Evolutionary conservation across 2,329 filamentous ascomycete species (phyloP).

Genomic region (Camillea tinctor): DNA sequence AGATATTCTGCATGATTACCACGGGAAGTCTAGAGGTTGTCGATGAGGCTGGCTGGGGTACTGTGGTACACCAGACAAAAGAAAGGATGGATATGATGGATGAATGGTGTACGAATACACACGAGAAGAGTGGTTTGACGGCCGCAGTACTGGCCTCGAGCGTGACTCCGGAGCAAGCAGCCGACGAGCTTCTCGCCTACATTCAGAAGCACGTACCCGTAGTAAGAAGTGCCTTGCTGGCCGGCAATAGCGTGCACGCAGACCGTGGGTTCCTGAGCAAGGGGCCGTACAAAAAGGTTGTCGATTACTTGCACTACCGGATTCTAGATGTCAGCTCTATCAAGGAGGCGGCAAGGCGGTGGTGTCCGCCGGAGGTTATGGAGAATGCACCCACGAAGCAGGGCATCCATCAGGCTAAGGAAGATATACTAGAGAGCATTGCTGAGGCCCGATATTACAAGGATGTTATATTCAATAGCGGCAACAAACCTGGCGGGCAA

Average conservation of each 20-base stretch:
- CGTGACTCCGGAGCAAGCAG: slow-evolving; percentile 70
- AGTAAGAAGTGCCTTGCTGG: slow-evolving; percentile 68
- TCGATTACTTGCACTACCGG: slow-evolving; percentile 81
- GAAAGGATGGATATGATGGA: slow-evolving; percentile 75
- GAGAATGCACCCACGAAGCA: slow-evolving; percentile 68
- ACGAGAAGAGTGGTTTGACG: slow-evolving; percentile 79
- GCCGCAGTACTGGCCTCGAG: slow-evolving; percentile 70
- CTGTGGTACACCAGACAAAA: slow-evolving; percentile 71
- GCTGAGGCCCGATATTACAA: slow-evolving; percentile 84
- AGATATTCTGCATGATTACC: slow-evolving; percentile 90
- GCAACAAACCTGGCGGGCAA: not conserved
- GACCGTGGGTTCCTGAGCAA: slow-evolving; percentile 79
- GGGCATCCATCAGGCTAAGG: slow-evolving; percentile 75
- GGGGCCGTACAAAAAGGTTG: slow-evolving; percentile 69
- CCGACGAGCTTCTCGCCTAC: slow-evolving; percentile 72
- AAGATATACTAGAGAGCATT: slow-evolving; percentile 95
- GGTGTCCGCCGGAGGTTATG: slow-evolving; percentile 65
- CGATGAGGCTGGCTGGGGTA: slow-evolving; percentile 76
- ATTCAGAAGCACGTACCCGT: slow-evolving; percentile 70
- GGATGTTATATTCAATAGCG: slow-evolving; percentile 58
- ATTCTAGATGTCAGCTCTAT: slow-evolving; percentile 89
- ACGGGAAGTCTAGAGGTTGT: slow-evolving; percentile 74
- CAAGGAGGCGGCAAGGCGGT: slow-evolving; percentile 85
- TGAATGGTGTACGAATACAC: slow-evolving; percentile 83
- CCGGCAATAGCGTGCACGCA: slow-evolving; percentile 90